These are phyloP conservation scores for Fusarium poae DNA, from an alignment of 2,329 filamentous ascomycete species.

Conservation along the genomic window DNA sequence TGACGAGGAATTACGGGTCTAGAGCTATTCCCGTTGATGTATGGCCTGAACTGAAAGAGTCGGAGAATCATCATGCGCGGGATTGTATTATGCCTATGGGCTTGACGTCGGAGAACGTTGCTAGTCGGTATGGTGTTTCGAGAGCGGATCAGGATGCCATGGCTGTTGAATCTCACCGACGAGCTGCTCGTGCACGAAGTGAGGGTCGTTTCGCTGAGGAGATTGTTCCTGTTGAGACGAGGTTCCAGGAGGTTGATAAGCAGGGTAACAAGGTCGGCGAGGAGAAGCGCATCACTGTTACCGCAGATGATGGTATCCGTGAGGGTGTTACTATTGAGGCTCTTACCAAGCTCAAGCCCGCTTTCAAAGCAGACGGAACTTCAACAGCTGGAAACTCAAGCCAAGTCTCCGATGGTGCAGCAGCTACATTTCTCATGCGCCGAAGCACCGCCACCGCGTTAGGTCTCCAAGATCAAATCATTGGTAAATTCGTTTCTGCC, in stretches of 20 bases:
- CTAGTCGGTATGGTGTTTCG: constrained; percentile 78
- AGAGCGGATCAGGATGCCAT: constrained; percentile 86
- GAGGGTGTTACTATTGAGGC: constrained; percentile 75
- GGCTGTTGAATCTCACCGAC: constrained; percentile 78
- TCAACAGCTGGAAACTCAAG: constrained; percentile 89
- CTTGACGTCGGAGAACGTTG: constrained; percentile 89
- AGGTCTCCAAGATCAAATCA: constrained; percentile 76
- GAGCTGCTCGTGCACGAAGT: constrained; percentile 77
- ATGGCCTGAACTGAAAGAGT: constrained; percentile 79
- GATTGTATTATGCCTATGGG: constrained; percentile 98
- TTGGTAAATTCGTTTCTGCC: constrained; percentile 85
- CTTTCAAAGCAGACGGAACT: constrained; percentile 79
- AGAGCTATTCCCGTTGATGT: constrained; percentile 86
- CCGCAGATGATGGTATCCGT: constrained; percentile 86
- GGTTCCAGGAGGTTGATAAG: constrained; percentile 74
- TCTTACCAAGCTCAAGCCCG: constrained; percentile 84
- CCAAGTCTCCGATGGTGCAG: constrained; percentile 90
- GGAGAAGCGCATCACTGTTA: constrained; percentile 74
- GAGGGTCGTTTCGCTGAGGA: constrained; percentile 80
- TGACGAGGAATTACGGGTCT: constrained; percentile 90
- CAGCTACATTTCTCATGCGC: constrained; percentile 85
- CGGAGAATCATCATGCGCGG: constrained; percentile 73
- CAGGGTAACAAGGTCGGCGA: constrained; percentile 67
- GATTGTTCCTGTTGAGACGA: constrained; percentile 83
- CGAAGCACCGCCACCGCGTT: constrained; percentile 81